A percentile compares a stretch with the other conserved stretches of the same genome.
Evolutionary conservation across 1,284 basidiomycete species (phyloP).

Genomic region (Puccinia coronata): DNA sequence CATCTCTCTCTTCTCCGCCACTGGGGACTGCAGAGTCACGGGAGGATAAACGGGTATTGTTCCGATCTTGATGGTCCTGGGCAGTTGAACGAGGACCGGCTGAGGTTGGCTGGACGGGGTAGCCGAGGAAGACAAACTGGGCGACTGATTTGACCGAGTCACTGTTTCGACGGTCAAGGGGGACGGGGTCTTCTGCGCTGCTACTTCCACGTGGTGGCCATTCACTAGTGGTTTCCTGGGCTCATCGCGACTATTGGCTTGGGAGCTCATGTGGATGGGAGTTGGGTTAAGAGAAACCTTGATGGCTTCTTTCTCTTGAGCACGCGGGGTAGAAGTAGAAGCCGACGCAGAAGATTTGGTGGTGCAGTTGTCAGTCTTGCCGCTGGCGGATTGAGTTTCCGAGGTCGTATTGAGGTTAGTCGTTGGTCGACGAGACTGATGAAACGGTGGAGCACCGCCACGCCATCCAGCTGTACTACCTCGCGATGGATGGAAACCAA

Average conservation of each 20-base stretch:
- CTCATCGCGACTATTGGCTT: background rate
- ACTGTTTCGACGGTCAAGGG: background rate
- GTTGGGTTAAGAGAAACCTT: slow-evolving; percentile 1
- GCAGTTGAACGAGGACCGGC: slow-evolving; percentile 27
- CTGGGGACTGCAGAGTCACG: background rate
- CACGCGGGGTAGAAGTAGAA: background rate
- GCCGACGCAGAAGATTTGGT: background rate
- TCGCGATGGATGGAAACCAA: slow-evolving; percentile 7
- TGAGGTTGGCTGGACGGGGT: background rate
- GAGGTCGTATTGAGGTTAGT: background rate
- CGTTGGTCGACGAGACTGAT: slow-evolving; percentile 14
- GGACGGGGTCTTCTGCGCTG: background rate
- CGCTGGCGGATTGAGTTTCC: background rate
- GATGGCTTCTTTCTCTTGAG: background rate
- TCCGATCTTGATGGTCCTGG: slow-evolving; percentile 37
- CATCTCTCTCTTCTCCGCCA: background rate
- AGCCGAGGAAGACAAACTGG: slow-evolving; percentile 10
- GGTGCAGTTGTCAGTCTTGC: background rate
- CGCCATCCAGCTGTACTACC: slow-evolving; percentile 4
- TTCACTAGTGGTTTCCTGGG: background rate
- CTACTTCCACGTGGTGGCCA: background rate
- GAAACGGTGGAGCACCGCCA: slow-evolving; percentile 6
- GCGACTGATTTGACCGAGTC: background rate
- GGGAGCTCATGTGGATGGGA: background rate
- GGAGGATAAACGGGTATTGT: slow-evolving; percentile 41